Evolutionary conservation across 176 grass and related monocot genomes (phyloP), one percentile per base, ranked within the genome.

Genomic region (Aegilops speltoides): DNA sequence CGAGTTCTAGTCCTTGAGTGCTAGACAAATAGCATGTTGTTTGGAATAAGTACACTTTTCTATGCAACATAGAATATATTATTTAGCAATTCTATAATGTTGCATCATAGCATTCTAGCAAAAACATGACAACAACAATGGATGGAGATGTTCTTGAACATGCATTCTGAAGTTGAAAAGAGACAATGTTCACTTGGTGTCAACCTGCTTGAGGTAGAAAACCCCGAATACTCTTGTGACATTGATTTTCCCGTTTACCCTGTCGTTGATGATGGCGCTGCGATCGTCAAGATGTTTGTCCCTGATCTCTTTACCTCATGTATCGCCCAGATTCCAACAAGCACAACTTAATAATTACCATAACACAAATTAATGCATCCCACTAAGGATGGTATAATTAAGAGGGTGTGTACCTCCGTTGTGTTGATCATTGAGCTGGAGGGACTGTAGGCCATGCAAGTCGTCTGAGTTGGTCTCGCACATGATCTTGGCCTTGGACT

Each of bases 181-280:
- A 38, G 23, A 17, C 11, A 84, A 36, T 76, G 22, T 66, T 31
- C 64, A 22, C 16, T 50, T 46, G 33, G 23, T 45, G 1, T 45
- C 31, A 82, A 98, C 96, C 86, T 93, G 76, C 84, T 98, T 96
- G 60, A 98, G 73, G 85, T 85, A 95, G 82, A 80, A 91, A 15
- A 85, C 93, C 13, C 93, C 93, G 64, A 98, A 98, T 45, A 93
- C 93, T 76, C 93, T 90, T 4, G 95, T 95, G 50, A 98, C 87
- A 50, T 89, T 94, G n/a, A 98, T 65, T 68, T 95, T 93, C 10
- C 93, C 96, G 84, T 98, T 98, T 71, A 96, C 93, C 69, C 90
- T 79, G 79, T 69, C 77, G 15, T 96, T 85, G 67, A 77, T 79
- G 11, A 98, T 69, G 60, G 91, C 86, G 29, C 67, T 46, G 22